Conservation (phyloP, 2,329 filamentous ascomycete genomes). For the Didymellaceae sp. region DNA sequence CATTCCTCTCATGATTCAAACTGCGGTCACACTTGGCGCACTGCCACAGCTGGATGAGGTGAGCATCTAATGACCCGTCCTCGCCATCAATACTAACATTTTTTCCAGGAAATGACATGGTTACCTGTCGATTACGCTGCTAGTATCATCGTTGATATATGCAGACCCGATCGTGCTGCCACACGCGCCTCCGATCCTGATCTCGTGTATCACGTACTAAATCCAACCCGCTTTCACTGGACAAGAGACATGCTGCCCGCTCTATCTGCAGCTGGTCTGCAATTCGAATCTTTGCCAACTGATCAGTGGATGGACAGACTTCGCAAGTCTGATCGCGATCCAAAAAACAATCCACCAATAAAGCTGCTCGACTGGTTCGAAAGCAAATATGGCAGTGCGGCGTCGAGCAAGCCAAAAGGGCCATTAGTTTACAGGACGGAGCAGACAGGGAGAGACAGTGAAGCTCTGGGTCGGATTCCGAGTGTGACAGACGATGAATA, state of each 20-base stretch:
- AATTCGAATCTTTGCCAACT: conserved; percentile 31
- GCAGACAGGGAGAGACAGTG: conserved; percentile 23
- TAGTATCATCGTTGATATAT: conserved; percentile 37
- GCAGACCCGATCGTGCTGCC: background rate
- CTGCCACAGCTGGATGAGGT: conserved; percentile 55
- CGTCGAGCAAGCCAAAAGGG: conserved; percentile 15
- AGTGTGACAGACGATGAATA: conserved; percentile 23
- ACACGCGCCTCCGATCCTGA: conserved; percentile 15
- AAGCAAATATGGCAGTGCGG: conserved; percentile 31
- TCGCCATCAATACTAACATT: background rate
- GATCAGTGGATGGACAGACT: conserved; percentile 37
- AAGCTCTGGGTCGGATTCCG: conserved; percentile 17
- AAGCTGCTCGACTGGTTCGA: conserved; percentile 42
- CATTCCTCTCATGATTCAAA: conserved; percentile 59
- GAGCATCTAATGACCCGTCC: background rate
- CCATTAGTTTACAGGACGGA: conserved; percentile 23
- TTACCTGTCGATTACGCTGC: conserved; percentile 55
- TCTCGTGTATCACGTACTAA: conserved; percentile 61
- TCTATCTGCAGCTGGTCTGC: conserved; percentile 52
- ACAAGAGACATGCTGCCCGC: conserved; percentile 61
- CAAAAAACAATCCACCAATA: conserved; percentile 34
- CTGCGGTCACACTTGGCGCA: conserved; percentile 54
- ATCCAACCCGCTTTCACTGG: conserved; percentile 60
- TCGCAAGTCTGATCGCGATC: conserved; percentile 28
- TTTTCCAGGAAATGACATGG: conserved; percentile 42